Evolutionary conservation across 2,329 filamentous ascomycete genomes (phyloP).

Genomic region (Ophiosphaerella korrae): DNA sequence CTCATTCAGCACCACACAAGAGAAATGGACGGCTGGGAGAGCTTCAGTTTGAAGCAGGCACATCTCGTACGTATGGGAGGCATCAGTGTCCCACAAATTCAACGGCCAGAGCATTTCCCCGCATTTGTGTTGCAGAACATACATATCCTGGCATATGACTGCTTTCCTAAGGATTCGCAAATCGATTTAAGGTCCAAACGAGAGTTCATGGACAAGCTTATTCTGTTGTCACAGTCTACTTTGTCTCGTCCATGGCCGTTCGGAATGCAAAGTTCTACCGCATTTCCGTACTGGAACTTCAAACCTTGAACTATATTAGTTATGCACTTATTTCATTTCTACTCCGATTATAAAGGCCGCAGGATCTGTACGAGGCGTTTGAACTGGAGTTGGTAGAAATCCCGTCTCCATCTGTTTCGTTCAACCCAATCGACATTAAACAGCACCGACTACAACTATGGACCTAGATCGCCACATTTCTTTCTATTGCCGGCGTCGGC

Average conservation of each 20-base stretch:
- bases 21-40: neutral
- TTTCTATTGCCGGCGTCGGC: no score
- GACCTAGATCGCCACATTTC: no score
- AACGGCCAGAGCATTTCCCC: neutral
- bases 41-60: neutral
- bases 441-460: no score
- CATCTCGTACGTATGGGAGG: conserved; percentile 3
- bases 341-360: no score
- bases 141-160: neutral
- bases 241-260: neutral
- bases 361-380: no score
- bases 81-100: neutral
- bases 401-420: no score
- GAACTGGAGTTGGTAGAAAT: no score
- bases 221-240: neutral
- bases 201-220: neutral
- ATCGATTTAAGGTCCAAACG: neutral
- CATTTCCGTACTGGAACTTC: neutral
- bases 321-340: no score
- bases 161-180: neutral
- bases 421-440: no score
- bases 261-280: neutral
- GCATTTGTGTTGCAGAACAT: neutral
- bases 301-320: neutral
- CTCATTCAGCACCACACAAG: neutral